Percentiles rank a stretch among this genome's conserved stretches.
Conservation (phyloP, 2,329 filamentous ascomycete genomes). For the Fusarium sp. region DNA sequence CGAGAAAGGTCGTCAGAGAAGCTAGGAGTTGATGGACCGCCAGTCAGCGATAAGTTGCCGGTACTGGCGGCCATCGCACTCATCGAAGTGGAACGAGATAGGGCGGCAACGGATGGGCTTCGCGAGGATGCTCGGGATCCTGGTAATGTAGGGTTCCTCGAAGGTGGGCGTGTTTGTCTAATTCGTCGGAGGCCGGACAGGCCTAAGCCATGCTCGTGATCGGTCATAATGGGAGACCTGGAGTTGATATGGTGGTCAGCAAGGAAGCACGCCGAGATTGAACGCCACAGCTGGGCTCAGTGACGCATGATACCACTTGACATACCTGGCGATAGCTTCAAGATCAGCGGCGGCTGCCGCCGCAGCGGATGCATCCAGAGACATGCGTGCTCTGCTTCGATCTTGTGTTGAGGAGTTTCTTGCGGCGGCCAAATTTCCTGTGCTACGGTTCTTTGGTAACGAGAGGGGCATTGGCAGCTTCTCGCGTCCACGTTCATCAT, state of each 20-base stretch:
- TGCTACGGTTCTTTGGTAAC: slow-evolving; percentile 74
- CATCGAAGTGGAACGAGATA: slow-evolving; percentile 79
- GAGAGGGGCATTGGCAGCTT: slow-evolving; percentile 62
- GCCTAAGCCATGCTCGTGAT: slow-evolving; percentile 89
- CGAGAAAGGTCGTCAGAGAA: slow-evolving; percentile 90
- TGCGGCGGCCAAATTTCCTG: slow-evolving; percentile 68
- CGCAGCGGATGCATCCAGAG: slow-evolving; percentile 79
- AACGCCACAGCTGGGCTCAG: slow-evolving; percentile 29
- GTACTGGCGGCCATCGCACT: slow-evolving; percentile 72
- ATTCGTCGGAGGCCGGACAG: slow-evolving; percentile 92
- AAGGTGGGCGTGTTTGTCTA: slow-evolving; percentile 80
- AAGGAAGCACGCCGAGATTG: slow-evolving; percentile 28
- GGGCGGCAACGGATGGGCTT: slow-evolving; percentile 66
- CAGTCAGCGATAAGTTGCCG: slow-evolving; percentile 65
- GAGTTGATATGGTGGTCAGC: slow-evolving; percentile 47
- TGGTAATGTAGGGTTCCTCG: slow-evolving; percentile 74
- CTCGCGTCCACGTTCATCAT: slow-evolving; percentile 58
- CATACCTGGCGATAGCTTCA: slow-evolving; percentile 80
- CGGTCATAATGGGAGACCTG: slow-evolving; percentile 84
- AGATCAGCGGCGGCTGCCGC: slow-evolving; percentile 69
- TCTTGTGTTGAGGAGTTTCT: slow-evolving; percentile 61
- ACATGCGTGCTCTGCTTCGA: slow-evolving; percentile 76
- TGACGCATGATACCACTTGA: slow-evolving; percentile 41
- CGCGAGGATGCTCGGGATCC: slow-evolving; percentile 72
- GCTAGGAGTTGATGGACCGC: slow-evolving; percentile 78